A percentile compares a stretch with the other conserved stretches of the same genome.
phyloP scores from a whole-genome alignment of 805 yeast genomes.

The Saturnispora gosingensis region DNA sequence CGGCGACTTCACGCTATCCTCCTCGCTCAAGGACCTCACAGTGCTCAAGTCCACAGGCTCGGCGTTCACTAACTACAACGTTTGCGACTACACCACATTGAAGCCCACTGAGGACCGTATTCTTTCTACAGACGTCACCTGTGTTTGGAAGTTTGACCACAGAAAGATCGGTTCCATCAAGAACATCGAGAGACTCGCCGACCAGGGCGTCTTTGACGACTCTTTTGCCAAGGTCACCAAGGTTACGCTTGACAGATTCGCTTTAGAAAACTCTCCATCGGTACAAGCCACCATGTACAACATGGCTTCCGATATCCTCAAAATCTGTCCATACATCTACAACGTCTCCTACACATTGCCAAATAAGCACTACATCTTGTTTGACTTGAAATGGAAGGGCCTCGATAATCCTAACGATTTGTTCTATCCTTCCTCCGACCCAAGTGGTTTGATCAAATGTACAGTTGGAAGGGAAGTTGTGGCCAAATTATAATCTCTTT shows the following conservation, averaged over 20 bases:
- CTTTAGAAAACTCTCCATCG: slow-evolving; percentile 81
- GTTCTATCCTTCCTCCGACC: slow-evolving; percentile 85
- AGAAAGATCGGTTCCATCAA: slow-evolving; percentile 41
- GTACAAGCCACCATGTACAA: slow-evolving; percentile 97
- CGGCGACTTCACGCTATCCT: slow-evolving; percentile 49
- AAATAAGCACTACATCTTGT: slow-evolving; percentile 83
- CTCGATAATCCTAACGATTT: slow-evolving; percentile 70
- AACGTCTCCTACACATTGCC: slow-evolving; percentile 72
- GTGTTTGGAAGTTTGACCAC: slow-evolving; percentile 58
- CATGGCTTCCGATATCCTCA: slow-evolving; percentile 71
- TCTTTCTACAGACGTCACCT: slow-evolving; percentile 76
- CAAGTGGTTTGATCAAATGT: slow-evolving; percentile 84
- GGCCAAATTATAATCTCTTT: slow-evolving; percentile 39
- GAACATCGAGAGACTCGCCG: slow-evolving; percentile 42
- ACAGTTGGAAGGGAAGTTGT: slow-evolving; percentile 65
- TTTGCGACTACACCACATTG: slow-evolving; percentile 83
- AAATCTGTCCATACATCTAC: slow-evolving; percentile 44
- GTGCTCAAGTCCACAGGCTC: slow-evolving; percentile 88
- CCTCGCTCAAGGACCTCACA: slow-evolving; percentile 69
- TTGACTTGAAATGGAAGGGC: slow-evolving; percentile 80
- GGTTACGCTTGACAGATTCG: slow-evolving; percentile 68
- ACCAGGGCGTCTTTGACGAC: slow-evolving; percentile 53
- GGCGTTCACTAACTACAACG: slow-evolving; percentile 80
- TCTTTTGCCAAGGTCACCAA: slow-evolving; percentile 55
- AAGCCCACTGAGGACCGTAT: slow-evolving; percentile 77